These are phyloP conservation scores for Coprinopsis cinerea DNA, from an alignment of 768 basidiomycete species.

Conservation along the genomic window DNA sequence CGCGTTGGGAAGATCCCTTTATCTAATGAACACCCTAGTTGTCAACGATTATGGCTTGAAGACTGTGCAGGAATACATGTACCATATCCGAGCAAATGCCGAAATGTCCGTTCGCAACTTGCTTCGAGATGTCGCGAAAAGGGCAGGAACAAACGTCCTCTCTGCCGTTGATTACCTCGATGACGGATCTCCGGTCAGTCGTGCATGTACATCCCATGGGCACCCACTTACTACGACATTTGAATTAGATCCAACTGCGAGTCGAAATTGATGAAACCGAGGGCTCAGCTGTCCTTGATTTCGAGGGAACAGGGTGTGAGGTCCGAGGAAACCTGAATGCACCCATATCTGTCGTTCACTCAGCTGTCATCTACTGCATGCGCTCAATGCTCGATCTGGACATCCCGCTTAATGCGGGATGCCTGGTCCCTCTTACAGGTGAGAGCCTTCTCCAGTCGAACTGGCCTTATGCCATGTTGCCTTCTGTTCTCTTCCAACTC, in stretches of 20 bases:
- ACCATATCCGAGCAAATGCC: slow-evolving; percentile 83
- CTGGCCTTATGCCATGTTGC: too few species aligned
- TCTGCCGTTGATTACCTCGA: slow-evolving; percentile 80
- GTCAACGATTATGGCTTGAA: slow-evolving; percentile 81
- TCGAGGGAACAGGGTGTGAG: slow-evolving; percentile 77
- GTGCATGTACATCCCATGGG: background rate
- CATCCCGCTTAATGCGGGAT: slow-evolving; percentile 92
- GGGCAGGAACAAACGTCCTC: slow-evolving; percentile 58
- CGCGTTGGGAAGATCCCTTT: background rate
- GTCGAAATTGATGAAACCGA: slow-evolving; percentile 70
- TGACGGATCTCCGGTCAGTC: slow-evolving; percentile 74
- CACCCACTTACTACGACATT: background rate
- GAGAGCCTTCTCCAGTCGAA: too few species aligned
- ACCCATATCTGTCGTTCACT: slow-evolving; percentile 82
- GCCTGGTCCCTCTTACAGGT: slow-evolving; percentile 82
- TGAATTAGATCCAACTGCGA: slow-evolving; percentile 56
- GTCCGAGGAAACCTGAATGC: slow-evolving; percentile 82
- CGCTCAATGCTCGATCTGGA: slow-evolving; percentile 79
- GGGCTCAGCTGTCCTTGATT: slow-evolving; percentile 83
- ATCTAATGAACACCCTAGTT: slow-evolving; percentile 47
- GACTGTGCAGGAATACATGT: slow-evolving; percentile 92
- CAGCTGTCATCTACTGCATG: slow-evolving; percentile 87
- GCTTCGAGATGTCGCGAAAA: slow-evolving; percentile 66
- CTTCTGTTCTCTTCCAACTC: slow-evolving; percentile 2
- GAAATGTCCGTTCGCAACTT: slow-evolving; percentile 82